A percentile compares a stretch with the other conserved stretches of the same genome.
phyloP scores from a whole-genome alignment of 148 eudicot genomes.

The Rhododendron ferrugineum region DNA sequence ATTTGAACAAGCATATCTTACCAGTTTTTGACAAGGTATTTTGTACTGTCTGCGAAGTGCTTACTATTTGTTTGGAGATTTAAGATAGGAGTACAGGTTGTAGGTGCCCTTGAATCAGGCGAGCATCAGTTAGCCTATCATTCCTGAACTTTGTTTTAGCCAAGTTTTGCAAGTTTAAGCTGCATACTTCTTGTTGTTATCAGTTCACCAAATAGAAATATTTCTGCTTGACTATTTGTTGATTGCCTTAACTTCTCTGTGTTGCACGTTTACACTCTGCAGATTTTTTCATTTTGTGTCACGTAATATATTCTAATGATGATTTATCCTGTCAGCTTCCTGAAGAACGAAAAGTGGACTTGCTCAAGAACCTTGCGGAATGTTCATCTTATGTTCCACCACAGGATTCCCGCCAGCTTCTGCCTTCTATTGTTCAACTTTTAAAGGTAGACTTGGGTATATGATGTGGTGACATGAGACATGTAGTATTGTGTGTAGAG shows the following conservation, averaged over 20 bases:
- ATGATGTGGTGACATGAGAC: background rate
- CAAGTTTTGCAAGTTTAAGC: background rate
- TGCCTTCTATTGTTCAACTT: conserved; percentile 81
- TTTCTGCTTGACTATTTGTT: background rate
- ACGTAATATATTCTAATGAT: background rate
- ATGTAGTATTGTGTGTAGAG: background rate
- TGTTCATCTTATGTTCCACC: conserved; percentile 66
- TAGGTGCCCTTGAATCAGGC: background rate
- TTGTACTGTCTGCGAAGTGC: background rate
- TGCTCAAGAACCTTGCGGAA: conserved; percentile 91
- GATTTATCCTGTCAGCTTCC: conserved; percentile 55
- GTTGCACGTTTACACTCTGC: background rate
- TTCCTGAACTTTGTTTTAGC: background rate
- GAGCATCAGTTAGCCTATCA: background rate
- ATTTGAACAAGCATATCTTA: conserved; percentile 63
- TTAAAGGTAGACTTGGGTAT: conserved; percentile 55
- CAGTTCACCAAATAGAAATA: background rate
- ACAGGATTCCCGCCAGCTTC: conserved; percentile 81
- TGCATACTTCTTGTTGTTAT: background rate
- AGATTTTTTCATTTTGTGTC: background rate
- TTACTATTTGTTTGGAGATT: background rate
- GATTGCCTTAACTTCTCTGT: background rate
- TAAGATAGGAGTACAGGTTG: background rate
- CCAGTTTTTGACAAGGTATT: conserved; percentile 90
- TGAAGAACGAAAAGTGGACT: conserved; percentile 68